These are phyloP conservation scores for Massariosphaeria phaeospora DNA, from an alignment of 495 filamentous ascomycete genomes.

Conservation along the genomic window DNA sequence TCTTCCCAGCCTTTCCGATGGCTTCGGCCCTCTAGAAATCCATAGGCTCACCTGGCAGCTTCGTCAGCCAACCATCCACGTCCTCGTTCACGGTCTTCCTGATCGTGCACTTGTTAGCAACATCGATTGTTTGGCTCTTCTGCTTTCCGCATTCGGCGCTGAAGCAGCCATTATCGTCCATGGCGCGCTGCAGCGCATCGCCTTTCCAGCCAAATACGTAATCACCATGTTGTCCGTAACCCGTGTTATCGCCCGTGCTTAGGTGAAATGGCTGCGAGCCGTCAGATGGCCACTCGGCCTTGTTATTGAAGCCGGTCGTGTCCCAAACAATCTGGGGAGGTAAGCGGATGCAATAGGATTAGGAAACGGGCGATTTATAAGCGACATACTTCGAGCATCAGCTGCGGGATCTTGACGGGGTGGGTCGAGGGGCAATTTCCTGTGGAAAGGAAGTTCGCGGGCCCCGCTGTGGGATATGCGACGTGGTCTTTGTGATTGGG, in stretches of 20 bases:
- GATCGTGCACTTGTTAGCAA: constrained; percentile 45
- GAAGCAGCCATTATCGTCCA: constrained; percentile 47
- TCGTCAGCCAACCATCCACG: constrained; percentile 47
- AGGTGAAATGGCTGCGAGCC: constrained; percentile 24
- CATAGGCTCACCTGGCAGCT: too few species aligned
- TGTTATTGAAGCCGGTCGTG: constrained; percentile 29
- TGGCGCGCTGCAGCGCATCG: constrained; percentile 20
- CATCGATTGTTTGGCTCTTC: constrained; percentile 44
- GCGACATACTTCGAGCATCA: constrained; percentile 24
- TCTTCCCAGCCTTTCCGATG: too few species aligned
- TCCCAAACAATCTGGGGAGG: constrained; percentile 23
- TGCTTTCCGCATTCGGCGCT: constrained; percentile 40
- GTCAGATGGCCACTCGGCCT: constrained; percentile 24
- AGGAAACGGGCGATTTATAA: neutral
- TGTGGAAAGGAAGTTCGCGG: constrained; percentile 11
- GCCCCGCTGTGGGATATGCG: constrained; percentile 23
- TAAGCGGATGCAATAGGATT: neutral
- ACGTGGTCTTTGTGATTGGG: constrained; percentile 26
- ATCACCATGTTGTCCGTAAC: constrained; percentile 36
- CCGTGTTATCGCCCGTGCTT: constrained; percentile 22
- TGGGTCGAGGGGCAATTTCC: constrained; percentile 26
- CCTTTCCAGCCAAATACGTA: constrained; percentile 27
- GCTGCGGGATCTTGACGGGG: constrained; percentile 29
- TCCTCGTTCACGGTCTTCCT: constrained; percentile 45
- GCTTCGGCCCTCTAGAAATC: too few species aligned